These are phyloP conservation scores for Mortierella sp. DNA, from an alignment of 371 early-diverging fungal genomes.

Conservation along the genomic window DNA sequence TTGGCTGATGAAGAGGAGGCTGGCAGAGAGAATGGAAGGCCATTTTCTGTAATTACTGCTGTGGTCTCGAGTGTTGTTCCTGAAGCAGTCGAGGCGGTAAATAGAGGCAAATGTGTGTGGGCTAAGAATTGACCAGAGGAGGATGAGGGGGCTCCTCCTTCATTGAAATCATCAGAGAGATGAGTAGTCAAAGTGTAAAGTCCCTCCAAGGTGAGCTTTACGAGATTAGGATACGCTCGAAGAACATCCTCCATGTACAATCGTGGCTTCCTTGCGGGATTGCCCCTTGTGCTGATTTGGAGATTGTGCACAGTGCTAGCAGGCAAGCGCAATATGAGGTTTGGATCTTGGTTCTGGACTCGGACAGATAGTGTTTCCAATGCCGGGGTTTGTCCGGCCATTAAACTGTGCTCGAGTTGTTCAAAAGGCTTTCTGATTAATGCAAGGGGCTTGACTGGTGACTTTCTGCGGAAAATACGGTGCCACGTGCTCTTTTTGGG, in stretches of 20 bases:
- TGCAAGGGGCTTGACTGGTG: neutral
- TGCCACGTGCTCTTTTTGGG: constrained; percentile 33
- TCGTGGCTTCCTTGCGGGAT: constrained; percentile 34
- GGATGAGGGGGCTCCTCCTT: neutral
- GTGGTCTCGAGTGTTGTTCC: neutral
- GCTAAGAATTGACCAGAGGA: neutral
- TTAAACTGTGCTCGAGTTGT: constrained; percentile 27
- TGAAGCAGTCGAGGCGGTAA: neutral
- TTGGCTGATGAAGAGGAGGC: neutral
- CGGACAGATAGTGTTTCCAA: constrained; percentile 29
- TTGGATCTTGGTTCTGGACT: constrained; percentile 43
- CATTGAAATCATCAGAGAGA: neutral
- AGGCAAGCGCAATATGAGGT: constrained; percentile 18
- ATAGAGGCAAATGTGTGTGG: neutral
- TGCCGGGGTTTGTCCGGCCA: constrained; percentile 22
- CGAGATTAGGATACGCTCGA: constrained; percentile 31
- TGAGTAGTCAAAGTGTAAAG: constrained; percentile 29
- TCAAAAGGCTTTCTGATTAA: constrained; percentile 20
- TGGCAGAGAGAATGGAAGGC: neutral
- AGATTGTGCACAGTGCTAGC: constrained; percentile 31
- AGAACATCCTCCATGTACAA: constrained; percentile 47
- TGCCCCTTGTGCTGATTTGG: constrained; percentile 37
- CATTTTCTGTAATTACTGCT: neutral
- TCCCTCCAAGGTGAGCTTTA: constrained; percentile 39
- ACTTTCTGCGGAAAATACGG: constrained; percentile 22